Base-by-base conservation (phyloP, 2,329 filamentous ascomycete species). In the Penicillium fuscoglaucum region DNA sequence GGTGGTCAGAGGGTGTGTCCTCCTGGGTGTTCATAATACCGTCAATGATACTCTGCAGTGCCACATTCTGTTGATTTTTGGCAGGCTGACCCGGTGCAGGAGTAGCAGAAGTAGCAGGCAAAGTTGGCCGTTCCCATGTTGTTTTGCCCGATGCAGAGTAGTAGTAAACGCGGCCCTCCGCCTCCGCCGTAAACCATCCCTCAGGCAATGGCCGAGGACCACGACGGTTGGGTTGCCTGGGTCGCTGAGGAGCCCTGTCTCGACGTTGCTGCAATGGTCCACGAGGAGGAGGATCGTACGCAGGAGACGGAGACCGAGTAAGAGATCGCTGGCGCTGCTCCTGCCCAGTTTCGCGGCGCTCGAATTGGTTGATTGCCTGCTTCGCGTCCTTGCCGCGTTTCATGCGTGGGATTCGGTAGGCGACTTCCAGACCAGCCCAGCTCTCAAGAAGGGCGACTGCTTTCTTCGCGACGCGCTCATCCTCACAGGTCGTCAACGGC, bases 351-450 rank as follows among this genome's bases (percentile, higher is more conserved):
- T 84, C 81, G 41, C 79, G 74, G 59, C 87, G 83, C 59, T 86
- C 84, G 50, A 84, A 83, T 57, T 89, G 87, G 55, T 89, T 89
- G 28, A 84, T 81, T 65, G 85, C 85, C 31, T 83, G 79, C 45
- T 75, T 66, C 72, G 74, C 61, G 73, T 74, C 48, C 71, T 68
- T 61, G 73, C 84, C 91, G 58, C 90, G 79, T 78, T 96, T 96
- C 78, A 95, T 90, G 57, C 93, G 86, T 39, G 91, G 91, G 70
- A 99, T 99, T 59, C 95, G 88, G 75, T 98, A 99, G 7, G 87
- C 95, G 37, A 96, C 83, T 73, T 96, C 90, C 49, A 99, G 80
- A 68, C 91, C 93, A 72, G 89, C 89, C 95, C 95, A 99, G 64
- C 88, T 88, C 9, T 91, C 86, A 29, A 97, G 78, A 37, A 99